phyloP scores from a whole-genome alignment of 495 filamentous ascomycete species.

The Immersiella caudata region DNA sequence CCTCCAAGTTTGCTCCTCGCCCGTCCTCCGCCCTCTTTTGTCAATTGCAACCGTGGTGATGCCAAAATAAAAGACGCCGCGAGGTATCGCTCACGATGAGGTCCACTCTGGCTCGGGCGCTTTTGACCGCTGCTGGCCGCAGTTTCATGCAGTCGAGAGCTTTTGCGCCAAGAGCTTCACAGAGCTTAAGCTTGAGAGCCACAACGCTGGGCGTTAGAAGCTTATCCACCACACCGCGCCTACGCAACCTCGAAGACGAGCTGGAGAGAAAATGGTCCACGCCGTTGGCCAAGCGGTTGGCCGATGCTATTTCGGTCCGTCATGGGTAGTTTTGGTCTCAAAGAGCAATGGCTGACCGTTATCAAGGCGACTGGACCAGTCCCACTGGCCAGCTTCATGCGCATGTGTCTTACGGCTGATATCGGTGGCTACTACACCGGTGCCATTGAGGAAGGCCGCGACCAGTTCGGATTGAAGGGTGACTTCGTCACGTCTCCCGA shows the following conservation, averaged over 20 bases:
- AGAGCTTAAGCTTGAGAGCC: slow-evolving; percentile 11
- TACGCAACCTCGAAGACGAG: slow-evolving; percentile 29
- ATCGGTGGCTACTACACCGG: slow-evolving; percentile 94
- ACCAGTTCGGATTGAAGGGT: slow-evolving; percentile 87
- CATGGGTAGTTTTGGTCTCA: not conserved
- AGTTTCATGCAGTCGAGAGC: slow-evolving; percentile 19
- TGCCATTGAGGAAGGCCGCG: slow-evolving; percentile 59
- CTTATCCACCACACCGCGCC: slow-evolving; percentile 27
- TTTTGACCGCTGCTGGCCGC: slow-evolving; percentile 22
- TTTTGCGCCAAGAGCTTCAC: slow-evolving; percentile 10
- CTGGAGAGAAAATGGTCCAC: slow-evolving; percentile 75
- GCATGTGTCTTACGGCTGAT: slow-evolving; percentile 91
- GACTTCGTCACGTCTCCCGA: slow-evolving; percentile 98
- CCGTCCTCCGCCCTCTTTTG: not conserved
- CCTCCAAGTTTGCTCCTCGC: not conserved
- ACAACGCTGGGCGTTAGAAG: slow-evolving; percentile 10
- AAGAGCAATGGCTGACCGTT: too few species aligned
- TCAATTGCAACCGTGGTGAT: not conserved
- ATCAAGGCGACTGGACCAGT: slow-evolving; percentile 79
- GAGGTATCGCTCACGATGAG: slow-evolving; percentile 26
- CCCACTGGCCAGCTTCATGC: slow-evolving; percentile 92
- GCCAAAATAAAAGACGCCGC: not conserved
- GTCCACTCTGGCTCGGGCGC: slow-evolving; percentile 25
- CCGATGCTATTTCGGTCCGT: slow-evolving; percentile 77
- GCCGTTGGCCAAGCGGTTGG: slow-evolving; percentile 81